Percentiles rank a stretch among this genome's conserved stretches.
Conservation (phyloP, 768 basidiomycete species). For the Hypholoma sublateritium region DNA sequence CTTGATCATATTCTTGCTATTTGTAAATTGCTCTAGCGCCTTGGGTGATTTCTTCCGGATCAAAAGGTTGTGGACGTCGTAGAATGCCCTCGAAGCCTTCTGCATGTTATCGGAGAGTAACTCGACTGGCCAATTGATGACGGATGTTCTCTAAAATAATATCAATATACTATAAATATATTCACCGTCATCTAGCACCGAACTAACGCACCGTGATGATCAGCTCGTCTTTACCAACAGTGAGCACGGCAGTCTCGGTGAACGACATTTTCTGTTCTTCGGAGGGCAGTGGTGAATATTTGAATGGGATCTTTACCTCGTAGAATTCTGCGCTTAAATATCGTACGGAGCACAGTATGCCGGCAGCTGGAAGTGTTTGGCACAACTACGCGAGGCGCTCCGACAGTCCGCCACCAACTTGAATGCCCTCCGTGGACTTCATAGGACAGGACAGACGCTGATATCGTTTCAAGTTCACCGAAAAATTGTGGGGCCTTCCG, state of each 20-base stretch:
- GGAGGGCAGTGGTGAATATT: no score
- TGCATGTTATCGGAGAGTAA: conserved; percentile 17
- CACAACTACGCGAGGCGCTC: not conserved
- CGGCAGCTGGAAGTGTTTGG: no score
- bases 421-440: no score
- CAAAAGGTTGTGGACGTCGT: conserved; percentile 18
- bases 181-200: not conserved
- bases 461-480: no score
- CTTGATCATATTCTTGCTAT: conserved; percentile 15
- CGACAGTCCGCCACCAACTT: no score
- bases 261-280: no score
- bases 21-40: conserved; percentile 13
- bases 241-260: no score
- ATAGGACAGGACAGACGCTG: no score
- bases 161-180: not conserved
- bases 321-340: no score
- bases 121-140: conserved; percentile 17
- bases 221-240: not conserved
- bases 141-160: conserved; percentile 8
- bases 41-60: conserved; percentile 9
- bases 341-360: no score
- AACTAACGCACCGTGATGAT: conserved; percentile 5
- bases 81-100: conserved; percentile 16
- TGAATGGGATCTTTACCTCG: no score
- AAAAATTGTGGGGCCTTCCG: no score